Percentiles rank a stretch among this genome's conserved stretches.
Evolutionary conservation across 2,329 filamentous ascomycete genomes (phyloP).

Genomic region (Aureobasidium sp.): DNA sequence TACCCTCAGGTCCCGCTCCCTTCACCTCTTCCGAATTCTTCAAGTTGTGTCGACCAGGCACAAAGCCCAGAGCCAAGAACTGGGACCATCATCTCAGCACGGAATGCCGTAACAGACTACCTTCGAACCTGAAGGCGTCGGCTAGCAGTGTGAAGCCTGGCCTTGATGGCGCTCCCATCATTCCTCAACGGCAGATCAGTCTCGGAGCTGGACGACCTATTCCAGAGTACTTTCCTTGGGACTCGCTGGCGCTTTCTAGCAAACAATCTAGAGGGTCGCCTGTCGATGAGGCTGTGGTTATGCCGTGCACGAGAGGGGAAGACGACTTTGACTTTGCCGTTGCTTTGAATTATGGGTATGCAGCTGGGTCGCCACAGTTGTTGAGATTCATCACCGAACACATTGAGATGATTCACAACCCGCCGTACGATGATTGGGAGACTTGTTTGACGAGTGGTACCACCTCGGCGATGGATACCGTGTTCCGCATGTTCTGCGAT

Average conservation of each 20-base stretch:
- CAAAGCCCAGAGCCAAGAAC: background rate
- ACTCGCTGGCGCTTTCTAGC: slow-evolving; percentile 12
- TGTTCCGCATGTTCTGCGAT: slow-evolving; percentile 26
- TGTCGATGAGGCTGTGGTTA: background rate
- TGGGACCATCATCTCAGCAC: slow-evolving; percentile 11
- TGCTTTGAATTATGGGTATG: slow-evolving; percentile 25
- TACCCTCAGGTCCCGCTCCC: slow-evolving; percentile 3
- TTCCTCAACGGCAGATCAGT: slow-evolving; percentile 10
- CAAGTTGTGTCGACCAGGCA: background rate
- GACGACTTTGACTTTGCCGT: slow-evolving; percentile 21
- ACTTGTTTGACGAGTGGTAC: slow-evolving; percentile 25
- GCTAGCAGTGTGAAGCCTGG: slow-evolving; percentile 4
- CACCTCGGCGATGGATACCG: slow-evolving; percentile 28
- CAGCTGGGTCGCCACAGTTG: slow-evolving; percentile 23
- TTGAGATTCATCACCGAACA: slow-evolving; percentile 27
- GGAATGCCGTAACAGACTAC: slow-evolving; percentile 5
- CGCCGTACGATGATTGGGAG: slow-evolving; percentile 29
- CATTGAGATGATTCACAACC: slow-evolving; percentile 26
- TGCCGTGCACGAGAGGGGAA: slow-evolving; percentile 4
- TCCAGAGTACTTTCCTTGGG: slow-evolving; percentile 18
- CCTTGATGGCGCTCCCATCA: background rate
- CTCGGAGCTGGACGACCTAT: slow-evolving; percentile 15
- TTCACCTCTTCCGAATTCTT: slow-evolving; percentile 7
- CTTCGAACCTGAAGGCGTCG: slow-evolving; percentile 2
- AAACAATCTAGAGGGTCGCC: background rate